phyloP scores from a whole-genome alignment of 768 basidiomycete genomes.

The Tricholoma terreum region DNA sequence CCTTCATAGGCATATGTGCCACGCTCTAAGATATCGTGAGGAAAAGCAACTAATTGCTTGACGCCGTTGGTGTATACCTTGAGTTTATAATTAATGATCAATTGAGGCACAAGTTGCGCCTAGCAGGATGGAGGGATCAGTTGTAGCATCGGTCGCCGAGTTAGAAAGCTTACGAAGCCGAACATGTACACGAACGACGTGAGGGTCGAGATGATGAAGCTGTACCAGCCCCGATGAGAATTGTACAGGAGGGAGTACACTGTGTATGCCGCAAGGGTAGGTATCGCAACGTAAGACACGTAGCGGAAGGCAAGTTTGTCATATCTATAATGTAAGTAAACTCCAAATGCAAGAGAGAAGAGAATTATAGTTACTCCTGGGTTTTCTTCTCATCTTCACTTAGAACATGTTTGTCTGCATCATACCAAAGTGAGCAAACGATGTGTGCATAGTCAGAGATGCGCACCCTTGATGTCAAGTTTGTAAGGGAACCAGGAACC shows the following conservation, averaged over 20 bases:
- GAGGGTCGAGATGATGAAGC: constrained; percentile 89
- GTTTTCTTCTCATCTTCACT: constrained; percentile 97
- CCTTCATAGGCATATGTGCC: constrained; percentile 98
- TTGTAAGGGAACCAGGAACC: constrained; percentile 75
- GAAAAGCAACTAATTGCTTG: constrained; percentile 1
- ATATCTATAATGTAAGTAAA: constrained; percentile 47
- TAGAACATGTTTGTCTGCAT: constrained; percentile 89
- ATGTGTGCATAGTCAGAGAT: constrained; percentile 10
- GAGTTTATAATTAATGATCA: constrained; percentile 97
- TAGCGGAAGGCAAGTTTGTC: constrained; percentile 94
- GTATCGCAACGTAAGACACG: constrained; percentile 87
- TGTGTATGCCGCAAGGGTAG: constrained; percentile 72
- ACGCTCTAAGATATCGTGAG: constrained; percentile 59
- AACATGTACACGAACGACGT: constrained; percentile 96
- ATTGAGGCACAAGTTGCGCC: constrained; percentile 83
- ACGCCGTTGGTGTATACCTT: constrained; percentile 55
- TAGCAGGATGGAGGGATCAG: constrained; percentile 24
- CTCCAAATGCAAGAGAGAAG: neutral
- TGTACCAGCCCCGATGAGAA: constrained; percentile 93
- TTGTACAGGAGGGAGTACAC: constrained; percentile 80
- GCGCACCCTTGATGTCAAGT: constrained; percentile 75
- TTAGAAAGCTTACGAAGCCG: constrained; percentile 77
- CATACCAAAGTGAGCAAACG: constrained; percentile 4
- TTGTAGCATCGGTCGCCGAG: neutral
- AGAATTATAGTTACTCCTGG: constrained; percentile 68